Base-by-base conservation (phyloP, 176 grass and related monocot species). In the Urochloa ruziziensis region DNA sequence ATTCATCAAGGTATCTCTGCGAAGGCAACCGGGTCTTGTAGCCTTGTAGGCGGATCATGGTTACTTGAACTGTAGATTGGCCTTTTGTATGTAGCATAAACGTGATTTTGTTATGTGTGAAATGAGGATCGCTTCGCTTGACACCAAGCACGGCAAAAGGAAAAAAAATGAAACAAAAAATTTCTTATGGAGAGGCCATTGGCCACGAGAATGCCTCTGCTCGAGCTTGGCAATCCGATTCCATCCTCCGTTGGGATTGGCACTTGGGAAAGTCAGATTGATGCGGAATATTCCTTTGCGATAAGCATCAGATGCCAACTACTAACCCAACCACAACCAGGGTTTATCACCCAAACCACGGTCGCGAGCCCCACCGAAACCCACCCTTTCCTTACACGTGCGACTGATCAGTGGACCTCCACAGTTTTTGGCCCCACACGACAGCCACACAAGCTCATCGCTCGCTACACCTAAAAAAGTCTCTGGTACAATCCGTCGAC, bases 251-350 rank as follows among this genome's bases (percentile, higher is more conserved):
- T n/a, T 56, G 6, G 52, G 52, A 10, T 5, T 10, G 60, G 37
- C 36, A 37, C 36, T 40, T 66, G 10, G 18, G 8, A 36, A 34
- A 21, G 33, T 18, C 21, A 27, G n/a, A 12, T 40, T 10, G 37
- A 14, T 59, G 61, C 6, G 62, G 78, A 47, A 81, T 87, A 81
- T 86, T 64, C 59, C 13, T 21, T 67, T 40, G 4, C 3, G 11
- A 18, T 42, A 18, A 82, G 54, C 53, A 34, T 35, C 19, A 2
- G 19, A 36, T n/a, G 78, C 23, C 32, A 12, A 15, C 49, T 12
- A 39, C 4, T 43, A 10, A 24, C 64, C 13, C 19, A 52, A 52
- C 42, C 42, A 11, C 37, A 58, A 59, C 36, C 39, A 43, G 9
- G 69, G 77, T 67, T 81, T 27, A 27, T 11, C 12, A 25, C 3